Evolutionary conservation across 164 flowering plant genomes (phyloP).

Genomic region (Amborella trichopoda): DNA sequence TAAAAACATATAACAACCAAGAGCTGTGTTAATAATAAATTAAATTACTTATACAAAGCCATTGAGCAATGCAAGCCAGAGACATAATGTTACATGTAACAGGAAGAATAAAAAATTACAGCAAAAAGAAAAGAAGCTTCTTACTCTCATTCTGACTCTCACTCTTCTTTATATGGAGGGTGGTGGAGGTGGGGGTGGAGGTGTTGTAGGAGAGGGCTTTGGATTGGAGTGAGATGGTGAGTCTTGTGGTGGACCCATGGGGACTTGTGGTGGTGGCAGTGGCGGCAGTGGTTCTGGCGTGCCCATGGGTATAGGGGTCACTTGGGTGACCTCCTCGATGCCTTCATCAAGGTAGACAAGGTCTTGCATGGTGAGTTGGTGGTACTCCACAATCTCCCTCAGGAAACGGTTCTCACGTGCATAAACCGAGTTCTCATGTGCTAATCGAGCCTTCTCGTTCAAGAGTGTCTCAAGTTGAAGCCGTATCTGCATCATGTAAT

Average conservation of each 20-base stretch:
- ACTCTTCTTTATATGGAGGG: too few species aligned
- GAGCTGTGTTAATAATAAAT: too few species aligned
- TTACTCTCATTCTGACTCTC: too few species aligned
- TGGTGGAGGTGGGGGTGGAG: not conserved
- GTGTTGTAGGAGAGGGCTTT: constrained; percentile 1
- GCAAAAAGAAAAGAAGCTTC: too few species aligned
- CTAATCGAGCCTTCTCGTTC: constrained; percentile 91
- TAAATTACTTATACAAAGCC: too few species aligned
- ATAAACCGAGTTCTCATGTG: constrained; percentile 69
- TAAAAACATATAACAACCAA: too few species aligned
- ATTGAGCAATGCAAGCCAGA: too few species aligned
- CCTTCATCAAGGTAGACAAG: constrained; percentile 84
- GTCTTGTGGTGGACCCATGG: too few species aligned
- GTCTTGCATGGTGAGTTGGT: constrained; percentile 95
- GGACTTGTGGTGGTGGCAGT: too few species aligned
- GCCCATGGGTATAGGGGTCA: constrained; percentile 29
- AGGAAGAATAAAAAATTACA: too few species aligned
- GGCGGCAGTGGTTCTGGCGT: constrained; percentile 8
- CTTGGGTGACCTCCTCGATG: constrained; percentile 76
- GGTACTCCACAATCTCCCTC: constrained; percentile 93
- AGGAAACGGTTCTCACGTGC: constrained; percentile 87
- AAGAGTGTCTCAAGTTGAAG: constrained; percentile 86
- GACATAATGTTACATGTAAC: too few species aligned
- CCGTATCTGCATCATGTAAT: constrained; percentile 51
- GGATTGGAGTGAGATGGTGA: not conserved